Conservation (phyloP, 345 rosid species). For the Eucalyptus paniculata region DNA sequence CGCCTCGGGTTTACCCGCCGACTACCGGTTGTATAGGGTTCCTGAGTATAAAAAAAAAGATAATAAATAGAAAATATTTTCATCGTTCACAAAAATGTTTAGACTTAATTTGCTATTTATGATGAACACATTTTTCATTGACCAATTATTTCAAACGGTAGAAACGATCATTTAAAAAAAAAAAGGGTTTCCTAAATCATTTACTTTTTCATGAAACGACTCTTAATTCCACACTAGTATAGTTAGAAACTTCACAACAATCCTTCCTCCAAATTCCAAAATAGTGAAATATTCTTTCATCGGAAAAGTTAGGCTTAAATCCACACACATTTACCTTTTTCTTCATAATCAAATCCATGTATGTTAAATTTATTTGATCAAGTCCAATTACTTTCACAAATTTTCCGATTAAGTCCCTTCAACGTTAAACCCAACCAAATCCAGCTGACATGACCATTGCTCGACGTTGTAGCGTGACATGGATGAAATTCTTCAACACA, state of each 20-base stretch:
- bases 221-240: background rate
- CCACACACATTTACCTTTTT: background rate
- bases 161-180: accelerated
- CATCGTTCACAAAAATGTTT: background rate
- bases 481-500: background rate
- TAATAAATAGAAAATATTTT: background rate
- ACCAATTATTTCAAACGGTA: accelerated
- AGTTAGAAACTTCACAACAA: background rate
- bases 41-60: too few species aligned
- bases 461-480: background rate
- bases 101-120: background rate
- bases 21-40: too few species aligned
- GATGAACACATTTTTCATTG: background rate
- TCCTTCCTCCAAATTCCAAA: background rate
- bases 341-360: background rate
- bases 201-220: background rate
- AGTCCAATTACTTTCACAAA: background rate
- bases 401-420: background rate
- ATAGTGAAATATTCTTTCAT: background rate
- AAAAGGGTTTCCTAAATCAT: background rate
- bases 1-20: too few species aligned
- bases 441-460: background rate
- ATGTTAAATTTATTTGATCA: background rate
- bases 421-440: background rate
- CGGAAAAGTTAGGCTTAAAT: background rate